phyloP scores from a whole-genome alignment of 1,139 yeast species.

The Spencermartinsiella ligniputridi region DNA sequence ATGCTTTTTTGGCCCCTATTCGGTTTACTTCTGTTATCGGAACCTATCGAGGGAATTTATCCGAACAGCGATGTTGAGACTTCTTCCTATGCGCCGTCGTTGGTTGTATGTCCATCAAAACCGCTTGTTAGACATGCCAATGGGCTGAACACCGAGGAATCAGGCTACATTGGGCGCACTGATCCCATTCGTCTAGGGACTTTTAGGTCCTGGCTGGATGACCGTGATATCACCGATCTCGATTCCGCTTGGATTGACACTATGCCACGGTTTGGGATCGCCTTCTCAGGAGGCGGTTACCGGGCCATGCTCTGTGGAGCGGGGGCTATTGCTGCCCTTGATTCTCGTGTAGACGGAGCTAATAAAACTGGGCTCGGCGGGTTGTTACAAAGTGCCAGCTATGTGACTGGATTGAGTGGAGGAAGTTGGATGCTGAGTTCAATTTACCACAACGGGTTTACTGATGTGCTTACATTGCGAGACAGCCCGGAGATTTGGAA shows the following conservation, averaged over 20 bases:
- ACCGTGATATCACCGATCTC: slow-evolving; percentile 28
- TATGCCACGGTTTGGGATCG: slow-evolving; percentile 48
- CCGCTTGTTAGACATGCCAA: slow-evolving; percentile 2
- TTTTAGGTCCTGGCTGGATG: slow-evolving; percentile 17
- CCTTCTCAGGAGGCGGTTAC: slow-evolving; percentile 82
- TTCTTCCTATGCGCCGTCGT: slow-evolving; percentile 3
- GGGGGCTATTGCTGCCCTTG: slow-evolving; percentile 71
- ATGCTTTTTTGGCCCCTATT: no score
- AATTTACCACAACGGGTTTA: slow-evolving; percentile 74
- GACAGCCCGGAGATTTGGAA: slow-evolving; percentile 60
- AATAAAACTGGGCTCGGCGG: slow-evolving; percentile 72
- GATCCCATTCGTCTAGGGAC: slow-evolving; percentile 5
- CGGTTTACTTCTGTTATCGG: no score
- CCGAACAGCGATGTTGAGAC: no score
- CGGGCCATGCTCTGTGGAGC: slow-evolving; percentile 80
- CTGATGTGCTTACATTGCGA: slow-evolving; percentile 55
- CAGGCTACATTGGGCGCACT: slow-evolving; percentile 5
- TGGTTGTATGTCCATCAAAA: slow-evolving; percentile 1
- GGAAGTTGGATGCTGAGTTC: slow-evolving; percentile 87
- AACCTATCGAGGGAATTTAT: no score
- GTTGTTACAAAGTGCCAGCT: slow-evolving; percentile 65
- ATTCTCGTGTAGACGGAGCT: slow-evolving; percentile 56
- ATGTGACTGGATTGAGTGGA: slow-evolving; percentile 74
- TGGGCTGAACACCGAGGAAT: slow-evolving; percentile 8
- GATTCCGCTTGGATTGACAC: slow-evolving; percentile 7